Evolutionary conservation across 768 basidiomycete species (phyloP).

Genomic region (Mycena metata): DNA sequence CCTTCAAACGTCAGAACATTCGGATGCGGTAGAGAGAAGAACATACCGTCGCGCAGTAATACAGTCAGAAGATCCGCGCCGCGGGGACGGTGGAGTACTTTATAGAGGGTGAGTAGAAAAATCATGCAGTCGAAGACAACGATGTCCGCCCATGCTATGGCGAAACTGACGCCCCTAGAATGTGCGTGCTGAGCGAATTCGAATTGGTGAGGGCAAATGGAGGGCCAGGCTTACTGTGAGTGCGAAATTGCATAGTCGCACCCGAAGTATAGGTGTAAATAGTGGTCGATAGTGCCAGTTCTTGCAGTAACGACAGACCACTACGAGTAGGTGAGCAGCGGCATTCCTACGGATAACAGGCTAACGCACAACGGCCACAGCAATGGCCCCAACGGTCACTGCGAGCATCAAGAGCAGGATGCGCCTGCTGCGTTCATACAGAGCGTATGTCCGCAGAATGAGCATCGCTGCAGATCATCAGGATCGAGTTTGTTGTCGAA

Average conservation of each 20-base stretch:
- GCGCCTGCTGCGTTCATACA: slow-evolving; percentile 36
- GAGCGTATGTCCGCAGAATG: slow-evolving; percentile 35
- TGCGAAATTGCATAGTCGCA: slow-evolving; percentile 18
- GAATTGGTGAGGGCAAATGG: background rate
- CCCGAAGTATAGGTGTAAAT: slow-evolving; percentile 23
- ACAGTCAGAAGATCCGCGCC: slow-evolving; percentile 22
- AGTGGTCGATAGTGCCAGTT: background rate
- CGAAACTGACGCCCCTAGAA: slow-evolving; percentile 21
- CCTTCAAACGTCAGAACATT: slow-evolving; percentile 7
- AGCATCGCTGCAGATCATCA: slow-evolving; percentile 25
- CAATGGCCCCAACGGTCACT: slow-evolving; percentile 10
- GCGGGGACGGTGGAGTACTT: slow-evolving; percentile 10
- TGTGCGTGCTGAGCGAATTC: background rate
- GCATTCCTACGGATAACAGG: background rate
- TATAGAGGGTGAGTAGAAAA: slow-evolving; percentile 33
- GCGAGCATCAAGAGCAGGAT: slow-evolving; percentile 14
- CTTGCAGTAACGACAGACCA: slow-evolving; percentile 28
- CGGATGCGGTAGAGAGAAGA: background rate
- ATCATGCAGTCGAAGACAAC: slow-evolving; percentile 33
- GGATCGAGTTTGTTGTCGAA: background rate
- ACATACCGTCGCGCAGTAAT: slow-evolving; percentile 34
- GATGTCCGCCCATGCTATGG: slow-evolving; percentile 27
- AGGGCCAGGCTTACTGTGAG: slow-evolving; percentile 20
- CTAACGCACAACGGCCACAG: slow-evolving; percentile 16
- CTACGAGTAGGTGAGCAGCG: slow-evolving; percentile 4